These are phyloP conservation scores for Phytophthora niederhauseri DNA, from an alignment of 352 stramenopile genomes.

Conservation along the genomic window DNA sequence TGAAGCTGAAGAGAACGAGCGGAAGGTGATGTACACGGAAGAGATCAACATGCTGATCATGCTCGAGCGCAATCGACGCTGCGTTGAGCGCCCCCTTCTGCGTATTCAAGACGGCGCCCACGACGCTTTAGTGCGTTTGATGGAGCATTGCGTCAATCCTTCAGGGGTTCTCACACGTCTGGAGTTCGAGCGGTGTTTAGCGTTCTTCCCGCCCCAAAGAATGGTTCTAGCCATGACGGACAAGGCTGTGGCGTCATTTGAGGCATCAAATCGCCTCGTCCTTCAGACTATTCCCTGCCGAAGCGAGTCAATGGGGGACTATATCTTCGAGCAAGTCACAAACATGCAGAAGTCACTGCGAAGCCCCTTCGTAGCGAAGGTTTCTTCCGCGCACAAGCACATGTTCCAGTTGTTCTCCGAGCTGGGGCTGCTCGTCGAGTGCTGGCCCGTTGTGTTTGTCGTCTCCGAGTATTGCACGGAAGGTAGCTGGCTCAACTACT, in stretches of 20 bases:
- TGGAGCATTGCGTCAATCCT: conserved; percentile 60
- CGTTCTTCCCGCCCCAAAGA: conserved; percentile 41
- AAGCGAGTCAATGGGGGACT: conserved; percentile 45
- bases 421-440: conserved; percentile 63
- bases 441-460: conserved; percentile 65
- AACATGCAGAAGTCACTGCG: conserved; percentile 41
- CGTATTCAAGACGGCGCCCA: conserved; percentile 54
- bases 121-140: conserved; percentile 53
- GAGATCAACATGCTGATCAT: conserved; percentile 55
- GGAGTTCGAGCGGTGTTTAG: conserved; percentile 54
- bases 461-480: conserved; percentile 46
- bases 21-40: conserved; percentile 49
- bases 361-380: conserved; percentile 45
- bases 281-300: conserved; percentile 57
- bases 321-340: conserved; percentile 41
- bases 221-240: conserved; percentile 35
- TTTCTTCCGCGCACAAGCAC: conserved; percentile 47
- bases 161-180: conserved; percentile 53
- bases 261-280: conserved; percentile 31
- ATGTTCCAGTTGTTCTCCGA: conserved; percentile 70
- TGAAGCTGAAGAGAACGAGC: conserved; percentile 52
- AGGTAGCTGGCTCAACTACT: conserved; percentile 47
- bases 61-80: conserved; percentile 49
- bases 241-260: conserved; percentile 5
- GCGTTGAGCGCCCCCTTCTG: conserved; percentile 49